Percentiles rank a stretch among this genome's conserved stretches.
Conservation (phyloP, 208 protist genomes). For the Sergeia podlipaevii region DNA sequence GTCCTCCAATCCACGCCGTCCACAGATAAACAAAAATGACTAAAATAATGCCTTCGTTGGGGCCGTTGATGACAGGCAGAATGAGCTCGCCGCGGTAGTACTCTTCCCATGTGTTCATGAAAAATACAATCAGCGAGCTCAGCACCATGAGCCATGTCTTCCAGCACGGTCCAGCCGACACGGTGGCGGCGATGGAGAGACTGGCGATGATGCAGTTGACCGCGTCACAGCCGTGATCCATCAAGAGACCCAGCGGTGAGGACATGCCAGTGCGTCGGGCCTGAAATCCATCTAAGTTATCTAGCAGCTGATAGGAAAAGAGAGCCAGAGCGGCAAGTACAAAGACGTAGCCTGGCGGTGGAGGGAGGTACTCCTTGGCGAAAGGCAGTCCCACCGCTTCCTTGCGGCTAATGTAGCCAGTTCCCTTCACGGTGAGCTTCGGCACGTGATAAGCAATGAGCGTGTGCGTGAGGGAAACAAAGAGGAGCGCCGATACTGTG, state of each 20-base stretch:
- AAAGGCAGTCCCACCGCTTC: constrained; percentile 15
- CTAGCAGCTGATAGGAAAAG: constrained; percentile 86
- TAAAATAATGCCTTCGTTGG: constrained; percentile 86
- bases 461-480: constrained; percentile 53
- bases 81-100: constrained; percentile 85
- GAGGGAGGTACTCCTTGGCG: constrained; percentile 19
- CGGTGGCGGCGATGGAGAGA: constrained; percentile 39
- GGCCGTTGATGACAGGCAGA: constrained; percentile 87
- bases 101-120: constrained; percentile 88
- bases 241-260: constrained; percentile 92
- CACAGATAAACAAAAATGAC: constrained; percentile 54
- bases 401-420: constrained; percentile 12
- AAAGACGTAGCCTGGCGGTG: constrained; percentile 70
- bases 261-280: constrained; percentile 85
- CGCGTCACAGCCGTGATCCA: constrained; percentile 93
- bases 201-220: constrained; percentile 71
- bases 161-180: constrained; percentile 61
- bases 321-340: constrained; percentile 43
- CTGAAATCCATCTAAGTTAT: constrained; percentile 94
- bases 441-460: constrained; percentile 71
- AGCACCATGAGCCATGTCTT: constrained; percentile 60
- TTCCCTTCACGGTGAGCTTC: constrained; percentile 38
- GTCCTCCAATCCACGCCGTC: constrained; percentile 57
- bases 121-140: constrained; percentile 54
- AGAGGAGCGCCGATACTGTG: constrained; percentile 71